Conservation (phyloP, 2,329 filamentous ascomycete species). For the Penicillium sp. region DNA sequence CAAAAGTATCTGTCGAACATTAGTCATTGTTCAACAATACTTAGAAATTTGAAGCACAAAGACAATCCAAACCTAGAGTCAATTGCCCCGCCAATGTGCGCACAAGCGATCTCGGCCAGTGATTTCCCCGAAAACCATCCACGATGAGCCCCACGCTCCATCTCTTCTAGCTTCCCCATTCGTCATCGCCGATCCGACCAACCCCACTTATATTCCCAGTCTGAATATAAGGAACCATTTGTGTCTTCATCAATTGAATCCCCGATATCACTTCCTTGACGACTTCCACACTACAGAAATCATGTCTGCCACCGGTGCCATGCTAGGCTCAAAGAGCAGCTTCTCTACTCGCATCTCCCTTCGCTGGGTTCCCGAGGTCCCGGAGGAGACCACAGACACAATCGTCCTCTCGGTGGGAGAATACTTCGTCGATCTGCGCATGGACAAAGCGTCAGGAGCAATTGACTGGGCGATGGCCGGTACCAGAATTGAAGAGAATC, state of each 20-base stretch:
- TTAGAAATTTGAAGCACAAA: no score
- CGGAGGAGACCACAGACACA: constrained; percentile 16
- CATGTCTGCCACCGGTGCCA: constrained; percentile 11
- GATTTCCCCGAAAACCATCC: not conserved
- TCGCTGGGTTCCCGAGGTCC: constrained; percentile 17
- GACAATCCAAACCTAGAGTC: not conserved
- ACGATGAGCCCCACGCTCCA: not conserved
- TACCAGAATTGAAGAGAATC: constrained; percentile 16
- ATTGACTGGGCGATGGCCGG: constrained; percentile 23
- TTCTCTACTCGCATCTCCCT: constrained; percentile 19
- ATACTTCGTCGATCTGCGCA: constrained; percentile 16
- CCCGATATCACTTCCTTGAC: not conserved
- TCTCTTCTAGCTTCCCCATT: constrained; percentile 6
- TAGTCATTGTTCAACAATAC: no score
- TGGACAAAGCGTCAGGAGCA: constrained; percentile 14
- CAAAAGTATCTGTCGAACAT: no score
- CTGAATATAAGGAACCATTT: not conserved
- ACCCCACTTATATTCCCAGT: not conserved
- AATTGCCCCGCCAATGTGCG: not conserved
- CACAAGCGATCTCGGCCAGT: not conserved
- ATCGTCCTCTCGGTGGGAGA: constrained; percentile 17
- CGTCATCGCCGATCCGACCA: not conserved
- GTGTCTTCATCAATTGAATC: not conserved
- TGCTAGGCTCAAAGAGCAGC: constrained; percentile 13
- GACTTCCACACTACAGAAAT: not conserved